Evolutionary conservation across 2,329 filamentous ascomycete species (phyloP).

Genomic region (Colletotrichum orchidophilum): DNA sequence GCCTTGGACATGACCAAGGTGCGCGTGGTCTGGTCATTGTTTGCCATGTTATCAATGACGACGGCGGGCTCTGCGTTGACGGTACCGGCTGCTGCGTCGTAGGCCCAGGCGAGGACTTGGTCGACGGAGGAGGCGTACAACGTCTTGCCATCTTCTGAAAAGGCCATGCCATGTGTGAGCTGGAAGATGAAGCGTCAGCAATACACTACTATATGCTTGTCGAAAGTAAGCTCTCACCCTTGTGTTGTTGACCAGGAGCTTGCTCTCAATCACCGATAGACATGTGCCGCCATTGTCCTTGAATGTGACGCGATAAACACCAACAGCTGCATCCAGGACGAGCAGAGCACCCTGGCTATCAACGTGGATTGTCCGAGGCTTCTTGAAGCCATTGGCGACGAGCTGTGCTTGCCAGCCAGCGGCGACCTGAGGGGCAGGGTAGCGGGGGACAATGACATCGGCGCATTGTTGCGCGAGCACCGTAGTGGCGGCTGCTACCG

Average conservation of each 20-base stretch:
- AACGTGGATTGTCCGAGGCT: constrained; percentile 56
- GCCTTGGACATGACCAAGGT: constrained; percentile 71
- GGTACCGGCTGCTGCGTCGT: constrained; percentile 63
- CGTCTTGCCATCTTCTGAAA: constrained; percentile 61
- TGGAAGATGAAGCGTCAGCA: constrained; percentile 36
- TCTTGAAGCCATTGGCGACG: constrained; percentile 50
- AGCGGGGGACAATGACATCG: constrained; percentile 46
- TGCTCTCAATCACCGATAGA: constrained; percentile 47
- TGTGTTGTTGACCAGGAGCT: constrained; percentile 43
- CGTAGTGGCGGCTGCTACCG: constrained; percentile 14
- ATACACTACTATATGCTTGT: background rate
- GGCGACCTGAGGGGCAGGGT: constrained; percentile 49
- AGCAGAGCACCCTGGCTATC: constrained; percentile 56
- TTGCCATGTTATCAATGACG: constrained; percentile 58
- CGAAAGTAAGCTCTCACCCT: constrained; percentile 41
- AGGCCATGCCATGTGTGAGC: constrained; percentile 66
- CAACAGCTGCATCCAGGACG: constrained; percentile 53
- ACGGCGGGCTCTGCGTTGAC: constrained; percentile 59
- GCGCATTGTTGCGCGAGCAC: constrained; percentile 41
- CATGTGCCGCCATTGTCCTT: constrained; percentile 54
- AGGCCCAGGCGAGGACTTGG: constrained; percentile 72
- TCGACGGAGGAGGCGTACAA: constrained; percentile 67
- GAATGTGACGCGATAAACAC: constrained; percentile 52
- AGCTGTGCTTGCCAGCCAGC: constrained; percentile 56
- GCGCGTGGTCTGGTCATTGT: constrained; percentile 70